Base-by-base conservation (phyloP, 2,329 filamentous ascomycete species). In the Cytospora piceae region DNA sequence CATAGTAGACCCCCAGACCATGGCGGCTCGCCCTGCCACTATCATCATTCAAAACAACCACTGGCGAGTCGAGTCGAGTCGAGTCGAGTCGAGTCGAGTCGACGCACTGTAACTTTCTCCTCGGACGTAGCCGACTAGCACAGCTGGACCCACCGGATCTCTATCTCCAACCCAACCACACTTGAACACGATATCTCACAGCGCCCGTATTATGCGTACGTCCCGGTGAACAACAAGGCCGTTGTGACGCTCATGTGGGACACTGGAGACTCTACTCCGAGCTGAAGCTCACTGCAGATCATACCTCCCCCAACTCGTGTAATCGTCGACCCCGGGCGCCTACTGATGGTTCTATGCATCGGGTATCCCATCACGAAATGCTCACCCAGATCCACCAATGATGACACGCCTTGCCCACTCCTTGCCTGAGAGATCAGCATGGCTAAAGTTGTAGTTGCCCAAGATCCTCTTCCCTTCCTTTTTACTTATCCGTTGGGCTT, bases 111-210 rank as follows among this genome's bases (percentile, higher is more conserved):
- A 39, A 15, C 31, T 20, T 42, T 53, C 22, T 49, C 29, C 27
- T 49, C 49, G 32, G 58, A 42, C 22, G 29, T 22, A 34, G 9
- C 49, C 58, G 32, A 34, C n/a, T 9, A 3, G 12, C n/a, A 22
- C 42, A 49, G n/a, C 46, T 24, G 58, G 58, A 42, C 51, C 58
- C 58, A 61, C 58, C 15, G n/a, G 15, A 49, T 22, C 17, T 39
- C 49, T 20, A 12, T 34, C 22, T 42, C 29, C 58, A 61, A 37
- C 32, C 58, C 58, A 61, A 61, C 58, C 58, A 61, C 39, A n/a
- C 58, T 37, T 53, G 58, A 61, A 61, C 58, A 61, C 58, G 58
- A 61, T 52, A 54, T 54, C 58, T 31, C 49, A 61, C 51, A 42
- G 39, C 49, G 32, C 58, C 49, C n/a, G n/a, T 24, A 49, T 49